Evolutionary conservation across 1,284 basidiomycete species (phyloP).

Genomic region (Tremellales sp.): DNA sequence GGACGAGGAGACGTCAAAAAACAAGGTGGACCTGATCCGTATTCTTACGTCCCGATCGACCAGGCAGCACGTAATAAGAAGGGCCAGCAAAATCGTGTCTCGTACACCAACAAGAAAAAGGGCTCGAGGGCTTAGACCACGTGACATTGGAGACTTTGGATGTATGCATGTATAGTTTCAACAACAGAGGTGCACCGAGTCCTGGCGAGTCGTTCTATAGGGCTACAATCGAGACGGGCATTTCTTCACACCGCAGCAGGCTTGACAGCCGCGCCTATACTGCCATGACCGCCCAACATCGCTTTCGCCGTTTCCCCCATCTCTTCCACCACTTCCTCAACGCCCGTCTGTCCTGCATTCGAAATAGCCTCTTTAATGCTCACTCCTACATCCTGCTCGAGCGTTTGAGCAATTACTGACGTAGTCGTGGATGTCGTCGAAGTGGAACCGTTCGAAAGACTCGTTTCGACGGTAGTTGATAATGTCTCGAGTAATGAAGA

Average conservation of each 20-base stretch:
- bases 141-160: background rate
- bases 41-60: slow-evolving; percentile 79
- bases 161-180: background rate
- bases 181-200: background rate
- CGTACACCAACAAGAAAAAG: slow-evolving; percentile 50
- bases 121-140: slow-evolving; percentile 32
- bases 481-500: background rate
- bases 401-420: slow-evolving; percentile 21
- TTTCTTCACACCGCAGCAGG: no score
- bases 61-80: slow-evolving; percentile 59
- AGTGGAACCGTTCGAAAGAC: slow-evolving; percentile 3
- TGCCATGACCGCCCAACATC: background rate
- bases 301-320: slow-evolving; percentile 23
- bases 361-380: slow-evolving; percentile 33
- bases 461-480: slow-evolving; percentile 1
- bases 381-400: slow-evolving; percentile 32
- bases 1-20: slow-evolving; percentile 90
- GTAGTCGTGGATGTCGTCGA: slow-evolving; percentile 5
- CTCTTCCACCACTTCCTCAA: slow-evolving; percentile 32
- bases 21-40: slow-evolving; percentile 75
- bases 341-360: slow-evolving; percentile 41
- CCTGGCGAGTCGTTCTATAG: no score
- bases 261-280: no score
- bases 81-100: slow-evolving; percentile 24
- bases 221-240: no score